These are phyloP conservation scores for Mentha longifolia DNA, from an alignment of 257 asterid genomes.

Conservation along the genomic window DNA sequence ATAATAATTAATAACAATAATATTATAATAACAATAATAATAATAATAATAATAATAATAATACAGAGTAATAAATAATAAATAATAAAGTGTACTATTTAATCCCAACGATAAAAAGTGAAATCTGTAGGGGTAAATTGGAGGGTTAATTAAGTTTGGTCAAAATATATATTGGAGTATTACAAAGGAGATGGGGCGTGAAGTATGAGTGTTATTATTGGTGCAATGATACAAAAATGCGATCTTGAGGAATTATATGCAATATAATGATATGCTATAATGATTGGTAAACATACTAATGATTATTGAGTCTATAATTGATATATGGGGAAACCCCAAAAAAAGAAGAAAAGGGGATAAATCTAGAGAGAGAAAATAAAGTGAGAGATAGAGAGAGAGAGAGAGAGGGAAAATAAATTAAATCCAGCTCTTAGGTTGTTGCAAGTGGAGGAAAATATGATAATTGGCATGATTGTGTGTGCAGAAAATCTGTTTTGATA, in stretches of 20 bases:
- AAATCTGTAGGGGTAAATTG: too few species aligned
- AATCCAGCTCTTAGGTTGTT: conserved; percentile 49
- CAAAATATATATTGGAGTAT: too few species aligned
- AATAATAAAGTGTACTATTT: too few species aligned
- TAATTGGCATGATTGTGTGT: conserved; percentile 53
- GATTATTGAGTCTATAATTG: conserved; percentile 7
- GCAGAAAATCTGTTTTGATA: conserved; percentile 35
- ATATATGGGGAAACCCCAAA: not conserved
- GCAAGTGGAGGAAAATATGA: conserved; percentile 56
- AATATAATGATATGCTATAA: conserved; percentile 29
- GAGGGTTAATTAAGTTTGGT: not conserved
- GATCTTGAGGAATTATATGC: conserved; percentile 24
- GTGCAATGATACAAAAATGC: conserved; percentile 36
- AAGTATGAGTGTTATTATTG: conserved; percentile 27
- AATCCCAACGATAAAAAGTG: too few species aligned
- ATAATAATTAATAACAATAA: too few species aligned
- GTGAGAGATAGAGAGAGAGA: not conserved
- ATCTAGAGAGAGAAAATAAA: not conserved
- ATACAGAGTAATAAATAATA: too few species aligned
- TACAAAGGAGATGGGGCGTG: conserved; percentile 22
- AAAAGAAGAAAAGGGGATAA: not conserved
- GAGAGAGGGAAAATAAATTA: not conserved
- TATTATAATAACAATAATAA: too few species aligned
- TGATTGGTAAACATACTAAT: conserved; percentile 31
- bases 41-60: too few species aligned